Conservation (phyloP, 495 filamentous ascomycete genomes). For the Penicillium atrosanguineum region DNA sequence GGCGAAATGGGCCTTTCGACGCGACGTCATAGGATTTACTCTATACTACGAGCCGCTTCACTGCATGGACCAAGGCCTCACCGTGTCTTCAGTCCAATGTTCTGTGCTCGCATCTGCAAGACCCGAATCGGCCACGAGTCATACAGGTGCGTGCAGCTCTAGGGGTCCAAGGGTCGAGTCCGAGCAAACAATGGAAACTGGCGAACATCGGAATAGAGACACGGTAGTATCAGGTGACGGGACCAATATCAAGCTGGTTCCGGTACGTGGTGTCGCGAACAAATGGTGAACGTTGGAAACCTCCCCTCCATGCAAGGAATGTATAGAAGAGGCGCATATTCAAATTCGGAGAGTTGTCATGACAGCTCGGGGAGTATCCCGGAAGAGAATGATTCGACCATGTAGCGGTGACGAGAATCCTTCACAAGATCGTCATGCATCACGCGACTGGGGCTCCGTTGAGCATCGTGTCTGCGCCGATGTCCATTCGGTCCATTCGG, state of each 20-base stretch:
- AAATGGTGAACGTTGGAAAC: conserved; percentile 14
- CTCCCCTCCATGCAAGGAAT: conserved; percentile 26
- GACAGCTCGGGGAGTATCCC: conserved; percentile 6
- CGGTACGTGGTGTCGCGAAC: conserved; percentile 7
- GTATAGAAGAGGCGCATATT: conserved; percentile 17
- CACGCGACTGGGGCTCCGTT: conserved; percentile 21
- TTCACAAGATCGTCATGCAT: conserved; percentile 15
- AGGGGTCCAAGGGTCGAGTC: conserved; percentile 1
- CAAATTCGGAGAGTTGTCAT: conserved; percentile 5
- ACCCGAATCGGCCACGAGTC: conserved; percentile 14
- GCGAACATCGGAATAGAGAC: not conserved
- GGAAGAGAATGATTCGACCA: conserved; percentile 3
- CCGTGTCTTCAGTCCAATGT: not conserved
- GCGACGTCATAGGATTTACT: conserved; percentile 32
- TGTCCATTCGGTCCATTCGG: conserved; percentile 46
- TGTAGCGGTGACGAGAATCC: conserved; percentile 31
- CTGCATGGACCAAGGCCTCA: not conserved
- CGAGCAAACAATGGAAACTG: conserved; percentile 5
- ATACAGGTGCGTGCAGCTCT: not conserved
- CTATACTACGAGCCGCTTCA: conserved; percentile 13
- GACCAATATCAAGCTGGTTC: conserved; percentile 4
- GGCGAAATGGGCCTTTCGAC: no score
- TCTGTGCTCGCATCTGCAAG: not conserved
- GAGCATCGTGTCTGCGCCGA: conserved; percentile 33
- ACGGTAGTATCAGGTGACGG: not conserved